Evolutionary conservation across 768 basidiomycete genomes (phyloP).

Genomic region (Cystobasidium tubakii): DNA sequence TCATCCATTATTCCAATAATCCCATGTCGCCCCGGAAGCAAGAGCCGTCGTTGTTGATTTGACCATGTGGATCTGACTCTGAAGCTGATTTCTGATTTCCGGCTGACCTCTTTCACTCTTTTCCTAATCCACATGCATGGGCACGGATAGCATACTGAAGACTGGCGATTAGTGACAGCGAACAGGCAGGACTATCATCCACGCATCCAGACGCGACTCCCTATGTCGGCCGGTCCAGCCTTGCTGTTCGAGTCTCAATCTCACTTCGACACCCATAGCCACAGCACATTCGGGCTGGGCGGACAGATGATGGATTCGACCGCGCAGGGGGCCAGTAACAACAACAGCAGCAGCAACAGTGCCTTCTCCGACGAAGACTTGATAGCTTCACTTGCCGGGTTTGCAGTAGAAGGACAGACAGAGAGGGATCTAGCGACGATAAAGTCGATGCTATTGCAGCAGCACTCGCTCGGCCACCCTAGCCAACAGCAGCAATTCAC

Average conservation of each 20-base stretch:
- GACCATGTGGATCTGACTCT: neutral
- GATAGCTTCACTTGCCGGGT: slow-evolving; percentile 13
- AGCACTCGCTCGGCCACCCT: neutral
- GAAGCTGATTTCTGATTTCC: neutral
- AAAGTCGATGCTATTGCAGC: slow-evolving; percentile 23
- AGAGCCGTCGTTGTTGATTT: neutral
- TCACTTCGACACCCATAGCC: neutral
- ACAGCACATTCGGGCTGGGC: neutral
- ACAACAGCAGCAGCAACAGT: neutral
- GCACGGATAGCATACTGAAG: too few relatives aligned
- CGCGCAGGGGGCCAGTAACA: neutral
- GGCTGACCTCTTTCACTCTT: neutral
- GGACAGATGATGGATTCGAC: neutral
- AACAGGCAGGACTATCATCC: neutral
- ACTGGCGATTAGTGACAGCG: too few relatives aligned
- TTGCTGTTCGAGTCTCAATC: neutral
- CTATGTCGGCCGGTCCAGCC: slow-evolving; percentile 17
- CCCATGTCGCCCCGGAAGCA: neutral
- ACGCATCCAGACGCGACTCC: neutral
- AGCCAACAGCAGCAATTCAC: neutral
- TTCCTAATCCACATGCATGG: slow-evolving; percentile 3
- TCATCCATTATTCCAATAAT: neutral
- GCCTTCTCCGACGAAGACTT: slow-evolving; percentile 27
- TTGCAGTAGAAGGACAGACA: slow-evolving; percentile 28
- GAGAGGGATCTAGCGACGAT: slow-evolving; percentile 31